Conservation (phyloP, 2,329 filamentous ascomycete species). For the Pyricularia grisea region DNA sequence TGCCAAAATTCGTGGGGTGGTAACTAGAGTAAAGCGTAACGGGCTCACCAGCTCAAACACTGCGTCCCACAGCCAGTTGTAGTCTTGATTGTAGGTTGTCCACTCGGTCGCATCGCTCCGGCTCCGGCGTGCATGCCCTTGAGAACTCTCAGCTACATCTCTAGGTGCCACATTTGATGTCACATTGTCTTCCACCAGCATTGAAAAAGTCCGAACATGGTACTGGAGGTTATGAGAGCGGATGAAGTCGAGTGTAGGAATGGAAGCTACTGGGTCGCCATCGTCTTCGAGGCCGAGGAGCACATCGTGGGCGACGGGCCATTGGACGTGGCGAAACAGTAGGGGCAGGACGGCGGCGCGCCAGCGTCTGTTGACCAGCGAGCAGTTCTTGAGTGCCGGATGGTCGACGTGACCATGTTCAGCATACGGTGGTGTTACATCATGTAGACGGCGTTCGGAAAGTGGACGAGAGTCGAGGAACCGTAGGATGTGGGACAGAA, state of each 20-base stretch:
- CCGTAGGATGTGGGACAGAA: slow-evolving; percentile 47
- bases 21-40: slow-evolving; percentile 43
- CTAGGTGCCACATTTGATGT: slow-evolving; percentile 2
- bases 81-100: slow-evolving; percentile 16
- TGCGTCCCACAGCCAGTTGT: slow-evolving; percentile 43
- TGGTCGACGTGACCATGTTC: not conserved
- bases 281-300: slow-evolving; percentile 15
- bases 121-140: not conserved
- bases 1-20: slow-evolving; percentile 53
- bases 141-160: not conserved
- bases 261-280: slow-evolving; percentile 16
- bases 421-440: slow-evolving; percentile 13
- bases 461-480: slow-evolving; percentile 36
- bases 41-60: slow-evolving; percentile 46
- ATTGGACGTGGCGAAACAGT: slow-evolving; percentile 48
- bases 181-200: slow-evolving; percentile 22
- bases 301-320: slow-evolving; percentile 25
- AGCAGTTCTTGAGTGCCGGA: slow-evolving; percentile 43
- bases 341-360: slow-evolving; percentile 38
- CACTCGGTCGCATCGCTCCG: slow-evolving; percentile 10
- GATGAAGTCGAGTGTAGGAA: slow-evolving; percentile 31
- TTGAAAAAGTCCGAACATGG: slow-evolving; percentile 30
- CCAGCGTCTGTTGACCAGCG: slow-evolving; percentile 44
- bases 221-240: slow-evolving; percentile 23
- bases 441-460: slow-evolving; percentile 35